Percentiles rank a stretch among this genome's conserved stretches.
Conservation (phyloP, 192 early-diverging fungal species). For the Backusella macrospora region DNA sequence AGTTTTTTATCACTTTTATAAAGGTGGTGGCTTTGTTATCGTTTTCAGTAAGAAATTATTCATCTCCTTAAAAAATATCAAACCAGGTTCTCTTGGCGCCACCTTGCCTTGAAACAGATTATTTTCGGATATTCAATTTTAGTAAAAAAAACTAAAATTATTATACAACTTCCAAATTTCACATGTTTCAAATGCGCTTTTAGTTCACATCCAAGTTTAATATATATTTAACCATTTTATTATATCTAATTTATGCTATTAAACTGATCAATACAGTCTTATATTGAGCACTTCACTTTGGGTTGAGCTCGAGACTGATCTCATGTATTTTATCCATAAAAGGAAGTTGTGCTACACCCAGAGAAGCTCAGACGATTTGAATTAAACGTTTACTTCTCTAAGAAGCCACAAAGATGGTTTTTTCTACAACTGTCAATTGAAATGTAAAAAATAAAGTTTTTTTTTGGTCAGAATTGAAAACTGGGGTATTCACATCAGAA, state of each 20-base stretch:
- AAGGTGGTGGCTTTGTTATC: background rate
- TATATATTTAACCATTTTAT: background rate
- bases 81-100: conserved; percentile 1
- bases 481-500: conserved; percentile 3
- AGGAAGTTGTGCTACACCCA: background rate
- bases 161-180: background rate
- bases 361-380: conserved; percentile 6
- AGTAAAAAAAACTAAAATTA: background rate
- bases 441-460: background rate
- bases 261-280: background rate
- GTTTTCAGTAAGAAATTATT: background rate
- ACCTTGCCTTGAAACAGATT: background rate
- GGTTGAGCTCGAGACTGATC: background rate
- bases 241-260: background rate
- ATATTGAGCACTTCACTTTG: background rate
- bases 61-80: background rate
- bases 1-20: background rate
- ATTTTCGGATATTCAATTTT: background rate
- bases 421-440: background rate
- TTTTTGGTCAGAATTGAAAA: background rate
- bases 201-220: background rate
- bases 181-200: background rate
- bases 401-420: background rate
- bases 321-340: background rate
- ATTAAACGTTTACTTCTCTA: background rate